Evolutionary conservation across 257 asterid genomes (phyloP).

Genomic region (Primulina tabacum): DNA sequence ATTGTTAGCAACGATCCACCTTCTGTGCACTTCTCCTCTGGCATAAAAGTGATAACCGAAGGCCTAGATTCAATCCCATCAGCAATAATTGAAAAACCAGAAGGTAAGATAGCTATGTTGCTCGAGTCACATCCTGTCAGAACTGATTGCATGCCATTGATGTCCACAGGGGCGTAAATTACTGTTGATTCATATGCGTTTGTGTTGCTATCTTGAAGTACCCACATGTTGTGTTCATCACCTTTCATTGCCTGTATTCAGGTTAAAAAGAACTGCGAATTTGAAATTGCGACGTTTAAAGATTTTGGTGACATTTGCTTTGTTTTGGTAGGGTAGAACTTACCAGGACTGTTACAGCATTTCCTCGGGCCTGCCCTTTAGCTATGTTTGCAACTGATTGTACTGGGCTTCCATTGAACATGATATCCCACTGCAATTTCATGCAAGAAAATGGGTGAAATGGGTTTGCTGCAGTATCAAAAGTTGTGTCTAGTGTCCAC

Average conservation of each 20-base stretch:
- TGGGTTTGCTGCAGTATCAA: background rate
- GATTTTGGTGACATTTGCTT: background rate
- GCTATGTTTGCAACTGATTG: constrained; percentile 62
- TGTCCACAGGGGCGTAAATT: constrained; percentile 70
- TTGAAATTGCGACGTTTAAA: constrained; percentile 8
- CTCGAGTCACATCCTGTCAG: constrained; percentile 81
- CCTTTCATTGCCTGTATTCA: constrained; percentile 49
- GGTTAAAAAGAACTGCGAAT: background rate
- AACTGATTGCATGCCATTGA: constrained; percentile 62
- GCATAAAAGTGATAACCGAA: constrained; percentile 50
- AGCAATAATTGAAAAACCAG: constrained; percentile 73
- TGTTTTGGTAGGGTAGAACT: constrained; percentile 23
- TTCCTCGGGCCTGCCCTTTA: constrained; percentile 83
- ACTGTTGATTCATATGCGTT: constrained; percentile 64
- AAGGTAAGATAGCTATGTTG: constrained; percentile 60
- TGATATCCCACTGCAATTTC: constrained; percentile 69
- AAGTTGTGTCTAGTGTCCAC: background rate
- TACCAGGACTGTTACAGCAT: constrained; percentile 68
- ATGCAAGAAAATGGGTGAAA: constrained; percentile 9
- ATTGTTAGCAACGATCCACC: constrained; percentile 75
- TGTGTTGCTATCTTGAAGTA: constrained; percentile 70
- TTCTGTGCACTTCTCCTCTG: constrained; percentile 64
- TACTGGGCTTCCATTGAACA: constrained; percentile 51
- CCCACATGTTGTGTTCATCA: constrained; percentile 51
- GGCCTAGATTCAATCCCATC: constrained; percentile 78